Evolutionary conservation across 2,329 filamentous ascomycete genomes (phyloP), one percentile per base, ranked within the genome.

Genomic region (Nannizziopsis arthrosporioides): DNA sequence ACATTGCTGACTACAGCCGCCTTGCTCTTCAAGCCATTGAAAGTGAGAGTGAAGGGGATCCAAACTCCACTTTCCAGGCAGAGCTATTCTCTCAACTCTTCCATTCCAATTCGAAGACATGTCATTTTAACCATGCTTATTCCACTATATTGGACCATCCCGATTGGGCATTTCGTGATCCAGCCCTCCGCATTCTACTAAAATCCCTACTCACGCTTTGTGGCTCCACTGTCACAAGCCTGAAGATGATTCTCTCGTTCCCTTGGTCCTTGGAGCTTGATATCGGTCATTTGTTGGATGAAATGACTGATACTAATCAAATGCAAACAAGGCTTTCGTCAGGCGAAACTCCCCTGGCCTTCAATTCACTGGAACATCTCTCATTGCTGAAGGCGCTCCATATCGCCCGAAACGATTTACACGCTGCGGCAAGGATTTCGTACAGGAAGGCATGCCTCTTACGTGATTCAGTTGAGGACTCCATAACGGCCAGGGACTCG

Each of bases 341-440:
- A 15, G 10, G 44, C 15, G 34, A 34, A 44, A 1, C 34, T 36
- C 6, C 27, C 45, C 18, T 50, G 36, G 31, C 19, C 17, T 59
- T 68, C 22, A 66, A 63, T 31, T 67, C 67, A 8, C 76, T 80
- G 0, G 84, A 86, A 2, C 94, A 89, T 61, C 85, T 92, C 61
- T 85, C 90, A 58, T 83, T 95, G 49, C 77, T 96, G 42, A 94
- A 95, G 63, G 82, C 89, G 2, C 95, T 90, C 79, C 81, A 92
- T 44, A 82, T 94, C 55, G 81, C 81, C 53, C 82, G 82, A 55
- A 80, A 80, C 59, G 85, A 96, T 68, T 94, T 88, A 73, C 85
- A 90, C 39, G 92, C 90, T 44, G 80, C 79, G 2, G 76, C 78
- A 1, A 71, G 74, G 36, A 69, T 77, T 10, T 66, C 78, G 2